These are phyloP conservation scores for Globisporangium orthogonon DNA, from an alignment of 352 stramenopile genomes.

Conservation along the genomic window DNA sequence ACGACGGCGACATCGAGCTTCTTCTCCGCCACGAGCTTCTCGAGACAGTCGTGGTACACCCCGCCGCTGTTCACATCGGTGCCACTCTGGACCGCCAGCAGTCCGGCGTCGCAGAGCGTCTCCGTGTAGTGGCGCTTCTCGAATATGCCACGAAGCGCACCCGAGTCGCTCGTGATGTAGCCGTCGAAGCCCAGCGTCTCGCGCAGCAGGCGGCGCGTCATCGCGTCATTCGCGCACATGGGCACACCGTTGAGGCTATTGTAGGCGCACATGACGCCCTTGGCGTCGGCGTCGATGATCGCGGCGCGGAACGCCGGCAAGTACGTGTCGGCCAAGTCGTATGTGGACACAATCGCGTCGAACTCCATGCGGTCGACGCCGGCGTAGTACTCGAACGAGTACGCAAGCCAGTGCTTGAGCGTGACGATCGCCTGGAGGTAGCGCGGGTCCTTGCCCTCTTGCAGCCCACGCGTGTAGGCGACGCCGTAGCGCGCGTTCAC, in stretches of 20 bases:
- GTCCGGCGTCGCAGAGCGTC: conserved; percentile 53
- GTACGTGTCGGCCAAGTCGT: conserved; percentile 93
- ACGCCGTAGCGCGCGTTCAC: conserved; percentile 89
- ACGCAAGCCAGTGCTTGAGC: conserved; percentile 93
- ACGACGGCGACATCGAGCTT: conserved; percentile 40
- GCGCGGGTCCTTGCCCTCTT: conserved; percentile 62
- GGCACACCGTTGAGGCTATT: conserved; percentile 94
- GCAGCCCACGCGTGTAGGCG: conserved; percentile 85
- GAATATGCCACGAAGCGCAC: conserved; percentile 84
- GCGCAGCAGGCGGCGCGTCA: conserved; percentile 65
- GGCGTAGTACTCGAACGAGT: conserved; percentile 82
- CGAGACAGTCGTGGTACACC: conserved; percentile 77
- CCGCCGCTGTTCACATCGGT: conserved; percentile 87
- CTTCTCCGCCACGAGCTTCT: conserved; percentile 40
- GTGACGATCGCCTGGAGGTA: conserved; percentile 85
- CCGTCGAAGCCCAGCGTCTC: conserved; percentile 84
- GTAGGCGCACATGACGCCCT: conserved; percentile 95
- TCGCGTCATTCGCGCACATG: conserved; percentile 83
- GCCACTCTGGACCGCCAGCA: conserved; percentile 57
- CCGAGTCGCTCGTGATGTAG: conserved; percentile 95
- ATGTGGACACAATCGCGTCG: conserved; percentile 81
- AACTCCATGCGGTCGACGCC: conserved; percentile 81
- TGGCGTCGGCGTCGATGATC: conserved; percentile 71
- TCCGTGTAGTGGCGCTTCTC: conserved; percentile 73
- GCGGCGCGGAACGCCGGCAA: conserved; percentile 80